Evolutionary conservation across 495 filamentous ascomycete genomes (phyloP), one percentile per base, ranked within the genome.

Genomic region (Aspergillus bertholletiae): DNA sequence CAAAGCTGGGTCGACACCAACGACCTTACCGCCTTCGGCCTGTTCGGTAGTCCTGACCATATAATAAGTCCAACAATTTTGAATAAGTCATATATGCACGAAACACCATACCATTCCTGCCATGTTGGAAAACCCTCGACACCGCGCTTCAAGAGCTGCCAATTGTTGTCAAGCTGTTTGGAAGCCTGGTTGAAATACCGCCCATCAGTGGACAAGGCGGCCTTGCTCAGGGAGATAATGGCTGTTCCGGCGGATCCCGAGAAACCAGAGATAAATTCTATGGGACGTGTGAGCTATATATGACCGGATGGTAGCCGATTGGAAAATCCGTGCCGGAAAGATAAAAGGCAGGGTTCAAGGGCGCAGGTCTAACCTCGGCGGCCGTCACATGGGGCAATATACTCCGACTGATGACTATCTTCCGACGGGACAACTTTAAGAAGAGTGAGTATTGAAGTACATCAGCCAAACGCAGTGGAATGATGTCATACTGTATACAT

Each of bases 141-240:
- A 6, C 95, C 95, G 63, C 93, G 88, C 76, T 97, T 99, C 60
- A 99, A 74, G 11, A 99, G 81, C 35, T 80, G 67, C 95, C 95
- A 99, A 69, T 97, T 97, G 57, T 68, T 77, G 65, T 97, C 95
- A 32, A 99, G 82, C 69, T 99, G 93, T 62, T 94, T 88, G 43
- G 84, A 75, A 44, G 95, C 95, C 71, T 99, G 95, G 73, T 97
- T 97, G 78, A 97, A 97, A 72, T 99, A 99, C 40, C 95, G 87
- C 21, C 95, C 95, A 69, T 99, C 95, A 26, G 95, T 99, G 21
- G 93, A 88, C 35, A 99, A 75, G 18, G 92, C 89, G 1, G 95
- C 95, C 70, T 92, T 92, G 53, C 89, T 87, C 40, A 80, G 77
- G 18, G 92, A 96, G 45, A 99, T 77, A 46, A 97, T 86, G 23